Conservation (phyloP, 306 rosid genomes). For the Rosa rugosa region DNA sequence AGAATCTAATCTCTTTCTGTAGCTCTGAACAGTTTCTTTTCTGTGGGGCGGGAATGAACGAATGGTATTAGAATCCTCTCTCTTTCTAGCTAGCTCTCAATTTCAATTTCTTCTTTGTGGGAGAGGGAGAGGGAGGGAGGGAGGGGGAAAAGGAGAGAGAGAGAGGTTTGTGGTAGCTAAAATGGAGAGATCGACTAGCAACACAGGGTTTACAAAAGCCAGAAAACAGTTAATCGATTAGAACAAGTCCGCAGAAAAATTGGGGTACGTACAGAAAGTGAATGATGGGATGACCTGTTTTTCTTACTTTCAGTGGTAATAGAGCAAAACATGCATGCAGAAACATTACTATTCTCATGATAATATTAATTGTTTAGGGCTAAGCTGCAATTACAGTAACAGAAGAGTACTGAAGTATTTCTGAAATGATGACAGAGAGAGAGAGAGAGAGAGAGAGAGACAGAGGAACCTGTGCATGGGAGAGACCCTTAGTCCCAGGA, state of each 20-base stretch:
- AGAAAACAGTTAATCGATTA: background rate
- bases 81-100: background rate
- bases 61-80: constrained; percentile 27
- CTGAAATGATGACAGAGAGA: background rate
- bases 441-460: constrained; percentile 22
- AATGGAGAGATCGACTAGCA: background rate
- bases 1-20: constrained; percentile 67
- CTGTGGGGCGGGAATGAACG: constrained; percentile 26
- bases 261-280: background rate
- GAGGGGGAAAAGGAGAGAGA: background rate
- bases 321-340: background rate
- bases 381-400: background rate
- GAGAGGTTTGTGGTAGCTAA: background rate
- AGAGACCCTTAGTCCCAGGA: constrained; percentile 91
- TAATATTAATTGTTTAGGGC: background rate
- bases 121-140: background rate
- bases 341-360: background rate
- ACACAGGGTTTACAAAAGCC: background rate
- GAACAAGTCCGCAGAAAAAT: background rate
- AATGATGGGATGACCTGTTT: background rate
- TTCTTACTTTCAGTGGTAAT: background rate
- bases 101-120: background rate
- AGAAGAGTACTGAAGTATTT: background rate
- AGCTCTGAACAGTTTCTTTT: constrained; percentile 18
- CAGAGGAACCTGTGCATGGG: constrained; percentile 60